phyloP scores from a whole-genome alignment of 305 asterid genomes.

The Stenogyne calaminthoides region DNA sequence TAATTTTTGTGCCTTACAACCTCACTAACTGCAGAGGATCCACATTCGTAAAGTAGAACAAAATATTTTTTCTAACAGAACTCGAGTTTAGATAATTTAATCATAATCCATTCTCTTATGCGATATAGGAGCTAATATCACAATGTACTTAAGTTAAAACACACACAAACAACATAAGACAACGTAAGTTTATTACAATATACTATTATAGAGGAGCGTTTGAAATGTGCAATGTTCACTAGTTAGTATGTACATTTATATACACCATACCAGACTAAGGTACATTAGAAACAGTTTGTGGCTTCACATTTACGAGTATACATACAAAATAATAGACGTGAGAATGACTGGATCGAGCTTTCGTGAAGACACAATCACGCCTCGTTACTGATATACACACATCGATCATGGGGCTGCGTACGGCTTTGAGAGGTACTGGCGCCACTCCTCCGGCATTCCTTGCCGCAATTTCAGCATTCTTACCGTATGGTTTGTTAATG shows the following conservation, averaged over 20 bases:
- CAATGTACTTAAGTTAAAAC: background rate
- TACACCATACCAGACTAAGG: background rate
- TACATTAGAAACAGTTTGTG: background rate
- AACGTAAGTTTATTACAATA: background rate
- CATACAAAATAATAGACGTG: background rate
- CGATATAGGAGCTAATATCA: no score
- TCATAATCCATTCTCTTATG: no score
- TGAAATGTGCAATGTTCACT: background rate
- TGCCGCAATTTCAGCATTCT: slow-evolving; percentile 65
- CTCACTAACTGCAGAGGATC: no score
- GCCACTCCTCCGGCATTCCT: slow-evolving; percentile 92
- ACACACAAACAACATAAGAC: background rate
- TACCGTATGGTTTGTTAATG: slow-evolving; percentile 62
- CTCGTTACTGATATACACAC: background rate
- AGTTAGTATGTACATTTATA: slow-evolving; percentile 4
- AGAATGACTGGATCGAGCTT: background rate
- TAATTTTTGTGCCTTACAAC: no score
- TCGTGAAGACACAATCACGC: slow-evolving; percentile 9
- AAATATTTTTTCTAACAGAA: no score
- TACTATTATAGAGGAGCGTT: background rate
- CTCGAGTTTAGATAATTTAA: no score
- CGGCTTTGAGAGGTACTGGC: slow-evolving; percentile 69
- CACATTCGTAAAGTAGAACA: no score
- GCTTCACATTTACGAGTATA: slow-evolving; percentile 22
- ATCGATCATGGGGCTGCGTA: slow-evolving; percentile 42